Conservation (phyloP, 768 basidiomycete species). For the Filobasidium wieringae region DNA sequence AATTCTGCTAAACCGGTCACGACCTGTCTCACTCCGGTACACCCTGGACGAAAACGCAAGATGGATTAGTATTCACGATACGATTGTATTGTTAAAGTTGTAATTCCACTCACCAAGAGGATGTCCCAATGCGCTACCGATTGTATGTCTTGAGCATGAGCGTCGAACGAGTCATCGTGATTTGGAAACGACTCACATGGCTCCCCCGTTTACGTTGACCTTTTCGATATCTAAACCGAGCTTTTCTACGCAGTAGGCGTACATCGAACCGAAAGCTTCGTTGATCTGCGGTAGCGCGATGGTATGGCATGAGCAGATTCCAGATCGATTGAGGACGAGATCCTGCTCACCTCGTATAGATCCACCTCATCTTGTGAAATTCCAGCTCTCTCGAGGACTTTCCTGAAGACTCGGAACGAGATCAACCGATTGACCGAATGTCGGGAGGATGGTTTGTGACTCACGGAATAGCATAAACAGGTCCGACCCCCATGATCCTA, state of each 20-base stretch:
- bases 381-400: slow-evolving; percentile 53
- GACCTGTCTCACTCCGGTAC: slow-evolving; percentile 73
- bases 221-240: slow-evolving; percentile 54
- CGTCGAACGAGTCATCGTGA: too few relatives aligned
- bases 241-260: slow-evolving; percentile 57
- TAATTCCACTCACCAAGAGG: slow-evolving; percentile 55
- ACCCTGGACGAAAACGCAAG: slow-evolving; percentile 20
- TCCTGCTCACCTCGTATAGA: slow-evolving; percentile 53
- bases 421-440: slow-evolving; percentile 42
- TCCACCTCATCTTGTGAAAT: slow-evolving; percentile 60
- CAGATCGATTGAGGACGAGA: neutral
- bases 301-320: neutral
- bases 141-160: neutral
- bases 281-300: slow-evolving; percentile 52
- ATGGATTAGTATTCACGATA: neutral
- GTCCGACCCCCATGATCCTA: slow-evolving; percentile 58
- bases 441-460: too few relatives aligned
- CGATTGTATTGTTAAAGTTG: neutral
- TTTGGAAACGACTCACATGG: slow-evolving; percentile 52
- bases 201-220: slow-evolving; percentile 82
- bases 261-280: slow-evolving; percentile 72
- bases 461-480: slow-evolving; percentile 16
- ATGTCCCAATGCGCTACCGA: slow-evolving; percentile 38
- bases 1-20: slow-evolving; percentile 61
- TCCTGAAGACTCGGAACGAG: slow-evolving; percentile 62